Evolutionary conservation across 345 rosid species (phyloP).

Genomic region (Schrenkiella parvula): DNA sequence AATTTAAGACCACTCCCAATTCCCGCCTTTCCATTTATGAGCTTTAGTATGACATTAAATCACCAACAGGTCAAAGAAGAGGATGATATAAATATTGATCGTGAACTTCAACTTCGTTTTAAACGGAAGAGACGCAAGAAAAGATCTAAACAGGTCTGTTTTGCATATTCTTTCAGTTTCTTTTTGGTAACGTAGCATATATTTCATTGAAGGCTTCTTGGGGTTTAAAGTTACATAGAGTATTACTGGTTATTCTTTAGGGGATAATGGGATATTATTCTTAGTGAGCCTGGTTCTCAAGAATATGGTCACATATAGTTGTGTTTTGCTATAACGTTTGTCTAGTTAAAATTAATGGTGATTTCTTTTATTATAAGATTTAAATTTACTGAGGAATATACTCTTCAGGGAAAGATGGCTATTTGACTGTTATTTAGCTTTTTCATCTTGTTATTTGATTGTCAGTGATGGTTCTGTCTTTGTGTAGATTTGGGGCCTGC

Average conservation of each 20-base stretch:
- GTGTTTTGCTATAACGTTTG: not conserved
- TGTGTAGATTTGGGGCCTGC: constrained; percentile 2
- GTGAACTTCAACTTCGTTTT: constrained; percentile 74
- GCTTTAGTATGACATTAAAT: constrained; percentile 25
- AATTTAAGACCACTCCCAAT: not conserved
- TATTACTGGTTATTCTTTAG: not conserved
- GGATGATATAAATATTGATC: constrained; percentile 77
- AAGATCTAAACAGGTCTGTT: constrained; percentile 61
- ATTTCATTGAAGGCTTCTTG: not conserved
- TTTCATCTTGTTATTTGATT: not conserved
- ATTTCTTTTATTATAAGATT: not conserved
- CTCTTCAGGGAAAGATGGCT: not conserved
- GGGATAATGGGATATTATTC: not conserved
- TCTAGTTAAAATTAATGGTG: not conserved
- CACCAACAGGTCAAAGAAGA: constrained; percentile 86
- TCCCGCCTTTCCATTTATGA: not conserved
- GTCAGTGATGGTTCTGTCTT: constrained; percentile 9
- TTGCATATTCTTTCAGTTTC: constrained; percentile 5
- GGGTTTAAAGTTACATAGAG: not conserved
- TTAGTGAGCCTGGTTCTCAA: not conserved
- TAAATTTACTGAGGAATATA: not conserved
- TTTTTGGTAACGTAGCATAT: constrained; percentile 8
- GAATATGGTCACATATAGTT: not conserved
- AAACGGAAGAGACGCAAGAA: constrained; percentile 58
- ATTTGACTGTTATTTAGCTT: not conserved